Conservation (phyloP, 805 yeast species). For the Zygosaccharomyces pseudorouxii region DNA sequence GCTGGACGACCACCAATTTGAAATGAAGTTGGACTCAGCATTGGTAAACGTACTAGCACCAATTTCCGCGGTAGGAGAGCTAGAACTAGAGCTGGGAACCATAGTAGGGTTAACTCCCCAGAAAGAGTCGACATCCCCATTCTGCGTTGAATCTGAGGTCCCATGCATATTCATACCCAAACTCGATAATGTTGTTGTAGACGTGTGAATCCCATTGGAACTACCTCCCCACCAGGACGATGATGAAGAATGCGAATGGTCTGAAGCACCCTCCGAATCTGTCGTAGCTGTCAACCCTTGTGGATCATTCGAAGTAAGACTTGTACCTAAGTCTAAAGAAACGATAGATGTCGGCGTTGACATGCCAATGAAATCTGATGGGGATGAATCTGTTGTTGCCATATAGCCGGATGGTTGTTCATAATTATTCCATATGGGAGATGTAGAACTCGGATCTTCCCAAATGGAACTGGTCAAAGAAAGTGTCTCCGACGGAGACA, state of each 20-base stretch:
- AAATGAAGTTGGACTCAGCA: neutral
- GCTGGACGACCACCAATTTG: neutral
- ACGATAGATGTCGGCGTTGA: neutral
- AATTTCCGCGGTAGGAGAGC: neutral
- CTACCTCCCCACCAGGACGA: neutral
- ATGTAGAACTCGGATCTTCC: neutral
- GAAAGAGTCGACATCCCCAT: neutral
- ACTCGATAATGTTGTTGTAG: neutral
- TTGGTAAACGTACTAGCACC: neutral
- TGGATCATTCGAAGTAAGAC: neutral
- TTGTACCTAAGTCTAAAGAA: neutral
- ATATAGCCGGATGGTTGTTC: neutral
- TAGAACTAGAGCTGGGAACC: neutral
- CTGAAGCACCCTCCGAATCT: neutral
- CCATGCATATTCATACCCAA: neutral
- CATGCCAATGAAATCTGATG: neutral
- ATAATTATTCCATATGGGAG: neutral
- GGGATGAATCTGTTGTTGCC: neutral
- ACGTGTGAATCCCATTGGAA: neutral
- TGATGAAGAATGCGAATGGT: neutral
- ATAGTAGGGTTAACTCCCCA: neutral
- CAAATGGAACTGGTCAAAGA: neutral
- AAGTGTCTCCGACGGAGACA: conserved; percentile 2
- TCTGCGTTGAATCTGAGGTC: neutral
- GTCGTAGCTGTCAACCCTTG: neutral